Percentiles rank a stretch among this genome's conserved stretches.
These are phyloP conservation scores for Alternaria metachromatica DNA, from an alignment of 2,329 filamentous ascomycete genomes.

Conservation along the genomic window DNA sequence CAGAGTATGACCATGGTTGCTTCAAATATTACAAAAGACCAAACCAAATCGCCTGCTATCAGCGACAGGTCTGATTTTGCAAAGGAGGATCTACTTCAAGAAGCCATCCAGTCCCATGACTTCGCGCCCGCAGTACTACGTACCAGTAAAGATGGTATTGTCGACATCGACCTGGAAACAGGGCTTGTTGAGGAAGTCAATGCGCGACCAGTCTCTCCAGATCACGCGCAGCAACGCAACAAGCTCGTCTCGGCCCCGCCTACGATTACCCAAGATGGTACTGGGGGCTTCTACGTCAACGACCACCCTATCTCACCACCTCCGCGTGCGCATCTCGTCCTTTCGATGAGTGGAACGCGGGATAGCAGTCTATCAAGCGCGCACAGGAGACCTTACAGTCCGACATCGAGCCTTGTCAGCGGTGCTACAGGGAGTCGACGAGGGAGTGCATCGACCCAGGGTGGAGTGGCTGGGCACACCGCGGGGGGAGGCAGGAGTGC, in stretches of 20 bases:
- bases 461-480: background rate
- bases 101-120: conserved; percentile 21
- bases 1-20: conserved; percentile 24
- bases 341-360: conserved; percentile 13
- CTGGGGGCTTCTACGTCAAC: conserved; percentile 22
- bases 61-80: conserved; percentile 18
- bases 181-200: conserved; percentile 1
- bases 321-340: conserved; percentile 13
- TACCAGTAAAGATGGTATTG: background rate
- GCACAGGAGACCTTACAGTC: conserved; percentile 11
- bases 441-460: conserved; percentile 2
- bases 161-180: conserved; percentile 18
- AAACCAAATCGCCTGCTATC: background rate
- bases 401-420: conserved; percentile 10
- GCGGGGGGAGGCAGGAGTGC: conserved; percentile 35
- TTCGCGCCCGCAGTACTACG: conserved; percentile 16
- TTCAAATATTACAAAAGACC: conserved; percentile 12
- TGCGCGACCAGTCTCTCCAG: conserved; percentile 8
- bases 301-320: conserved; percentile 20
- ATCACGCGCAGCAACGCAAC: conserved; percentile 1
- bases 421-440: background rate
- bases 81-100: conserved; percentile 12
- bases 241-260: background rate
- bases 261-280: conserved; percentile 19
- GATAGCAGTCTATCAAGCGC: conserved; percentile 17